phyloP scores from a whole-genome alignment of 495 filamentous ascomycete genomes.

The Pseudoneurospora amorphoporcata region DNA sequence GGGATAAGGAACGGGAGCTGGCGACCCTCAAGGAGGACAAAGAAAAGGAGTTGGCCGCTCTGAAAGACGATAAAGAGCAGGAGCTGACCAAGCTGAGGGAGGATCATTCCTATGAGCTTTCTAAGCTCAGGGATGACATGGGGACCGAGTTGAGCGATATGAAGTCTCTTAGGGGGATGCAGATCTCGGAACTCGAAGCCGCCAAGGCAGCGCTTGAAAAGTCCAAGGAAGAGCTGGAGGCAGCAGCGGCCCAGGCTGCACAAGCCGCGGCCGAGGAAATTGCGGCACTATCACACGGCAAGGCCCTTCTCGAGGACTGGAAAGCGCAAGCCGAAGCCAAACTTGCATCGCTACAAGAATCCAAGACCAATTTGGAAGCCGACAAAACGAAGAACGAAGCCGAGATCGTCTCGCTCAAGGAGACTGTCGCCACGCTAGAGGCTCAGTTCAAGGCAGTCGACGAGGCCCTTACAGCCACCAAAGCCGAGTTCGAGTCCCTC shows the following conservation, averaged over 20 bases:
- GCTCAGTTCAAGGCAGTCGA: constrained; percentile 17
- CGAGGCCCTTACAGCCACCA: constrained; percentile 16
- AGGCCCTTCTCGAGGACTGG: constrained; percentile 16
- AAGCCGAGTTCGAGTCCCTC: constrained; percentile 17
- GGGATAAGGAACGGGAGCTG: constrained; percentile 1
- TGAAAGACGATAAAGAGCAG: neutral
- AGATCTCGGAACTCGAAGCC: constrained; percentile 10
- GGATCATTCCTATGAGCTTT: constrained; percentile 2
- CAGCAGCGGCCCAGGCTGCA: constrained; percentile 20
- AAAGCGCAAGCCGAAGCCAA: constrained; percentile 19
- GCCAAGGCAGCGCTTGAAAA: constrained; percentile 17
- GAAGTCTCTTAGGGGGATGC: neutral
- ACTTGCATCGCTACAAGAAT: constrained; percentile 14
- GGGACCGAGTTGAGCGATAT: constrained; percentile 2
- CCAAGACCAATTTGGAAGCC: constrained; percentile 11
- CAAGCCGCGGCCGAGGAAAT: constrained; percentile 16
- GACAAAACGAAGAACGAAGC: constrained; percentile 10
- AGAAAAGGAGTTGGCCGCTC: constrained; percentile 3
- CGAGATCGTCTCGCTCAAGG: constrained; percentile 11
- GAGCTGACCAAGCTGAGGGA: neutral
- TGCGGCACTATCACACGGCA: constrained; percentile 12
- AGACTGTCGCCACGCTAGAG: constrained; percentile 12
- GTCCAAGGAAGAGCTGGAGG: constrained; percentile 15
- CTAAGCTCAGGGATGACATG: constrained; percentile 2
- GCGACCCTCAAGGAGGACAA: neutral